phyloP scores from a whole-genome alignment of 495 filamentous ascomycete genomes.

The Hyaloscypha hepaticicola region DNA sequence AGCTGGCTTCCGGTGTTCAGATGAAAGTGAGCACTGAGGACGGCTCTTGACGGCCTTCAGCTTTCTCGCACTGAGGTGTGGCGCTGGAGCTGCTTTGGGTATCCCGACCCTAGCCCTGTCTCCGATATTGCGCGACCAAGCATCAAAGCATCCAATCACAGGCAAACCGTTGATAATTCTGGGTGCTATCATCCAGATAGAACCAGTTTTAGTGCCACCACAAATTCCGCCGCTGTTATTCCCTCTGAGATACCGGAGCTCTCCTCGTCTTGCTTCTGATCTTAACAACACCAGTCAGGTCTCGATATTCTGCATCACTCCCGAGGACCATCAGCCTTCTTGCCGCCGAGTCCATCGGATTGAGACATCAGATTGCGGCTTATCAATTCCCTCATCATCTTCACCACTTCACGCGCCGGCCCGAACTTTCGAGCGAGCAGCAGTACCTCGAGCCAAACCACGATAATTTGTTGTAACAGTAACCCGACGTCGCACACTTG shows the following conservation, averaged over 20 bases:
- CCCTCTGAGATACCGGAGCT: neutral
- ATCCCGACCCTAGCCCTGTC: too few relatives aligned
- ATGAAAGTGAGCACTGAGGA: neutral
- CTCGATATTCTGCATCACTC: too few relatives aligned
- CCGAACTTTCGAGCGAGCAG: constrained; percentile 13
- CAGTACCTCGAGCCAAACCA: constrained; percentile 1
- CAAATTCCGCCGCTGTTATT: neutral
- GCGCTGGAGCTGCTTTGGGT: too few relatives aligned
- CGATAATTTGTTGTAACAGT: constrained; percentile 18
- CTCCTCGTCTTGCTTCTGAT: neutral
- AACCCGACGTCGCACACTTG: constrained; percentile 16
- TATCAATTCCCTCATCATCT: constrained; percentile 22
- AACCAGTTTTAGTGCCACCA: constrained; percentile 2
- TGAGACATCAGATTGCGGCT: constrained; percentile 16
- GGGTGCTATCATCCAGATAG: neutral
- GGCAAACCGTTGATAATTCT: constrained; percentile 14
- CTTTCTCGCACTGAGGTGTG: too few relatives aligned
- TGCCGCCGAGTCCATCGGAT: neutral
- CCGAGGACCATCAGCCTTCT: neutral
- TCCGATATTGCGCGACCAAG: constrained; percentile 11
- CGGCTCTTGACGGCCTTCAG: neutral
- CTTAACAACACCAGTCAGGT: neutral
- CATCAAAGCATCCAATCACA: constrained; percentile 4
- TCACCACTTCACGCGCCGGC: constrained; percentile 18
- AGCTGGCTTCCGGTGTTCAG: too few relatives aligned